Base-by-base conservation (phyloP, 768 basidiomycete genomes). In the Calocera viscosa region DNA sequence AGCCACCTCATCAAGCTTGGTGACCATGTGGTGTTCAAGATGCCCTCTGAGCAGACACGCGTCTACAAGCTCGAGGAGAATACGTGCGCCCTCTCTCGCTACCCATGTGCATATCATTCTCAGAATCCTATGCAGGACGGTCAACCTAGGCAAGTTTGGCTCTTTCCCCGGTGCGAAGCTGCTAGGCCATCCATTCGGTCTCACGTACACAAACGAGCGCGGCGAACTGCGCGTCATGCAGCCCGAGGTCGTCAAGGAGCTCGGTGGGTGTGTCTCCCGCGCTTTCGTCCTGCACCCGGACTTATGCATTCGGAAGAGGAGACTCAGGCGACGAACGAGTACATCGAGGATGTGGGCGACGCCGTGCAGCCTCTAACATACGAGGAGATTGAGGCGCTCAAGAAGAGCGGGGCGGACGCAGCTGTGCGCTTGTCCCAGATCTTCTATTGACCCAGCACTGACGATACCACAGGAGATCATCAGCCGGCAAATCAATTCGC, bases 251-350 rank as follows among this genome's bases (percentile, higher is more conserved):
- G 76, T 91, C 72, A 83, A 88, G 72, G 92, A 94, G 77, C 82
- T 94, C 71, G 91, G 93, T 91, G 76, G 71, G 86, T 74, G 32
- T 10, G 33, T 26, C 53, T 39, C 64, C 65, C 1, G n/a, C 19
- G 26, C 26, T 40, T 32, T 12, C 43, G 70, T 68, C 34, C 64
- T 33, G 68, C 64, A 71, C 65, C 39, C 67, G 64, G 16, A 68
- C 5, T 22, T 47, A 26, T 12, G 43, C 2, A 60, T 24, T 14
- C n/a, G 19, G 19, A 71, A 95, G 95, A 94, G 85, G 95, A 97
- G 72, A 97, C 94, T 14, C 89, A 90, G 64, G 95, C 94, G 1
- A 99, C 94, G 2, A 99, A 99, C 72, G 94, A 99, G 73, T 82
- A 93, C 2, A 99, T 99, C 26, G 89, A 90, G 71, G 94, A 95